phyloP scores from a whole-genome alignment of 73 alveolate species.

The Paramecium primaurelia region DNA sequence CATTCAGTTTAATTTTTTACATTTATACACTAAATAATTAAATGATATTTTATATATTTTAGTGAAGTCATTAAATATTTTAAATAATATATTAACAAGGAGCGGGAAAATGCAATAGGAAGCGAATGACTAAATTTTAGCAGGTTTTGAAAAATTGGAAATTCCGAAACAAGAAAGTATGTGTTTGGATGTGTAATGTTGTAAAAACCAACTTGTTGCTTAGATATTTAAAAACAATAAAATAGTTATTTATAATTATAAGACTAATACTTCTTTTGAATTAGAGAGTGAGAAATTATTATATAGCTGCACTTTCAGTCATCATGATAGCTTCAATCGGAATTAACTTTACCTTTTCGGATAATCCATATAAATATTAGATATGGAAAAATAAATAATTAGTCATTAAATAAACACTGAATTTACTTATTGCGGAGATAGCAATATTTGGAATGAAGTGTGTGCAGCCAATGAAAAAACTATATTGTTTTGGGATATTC shows the following conservation, averaged over 20 bases:
- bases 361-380: background rate
- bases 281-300: background rate
- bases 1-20: background rate
- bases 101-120: background rate
- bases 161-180: background rate
- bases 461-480: constrained; percentile 43
- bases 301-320: background rate
- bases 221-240: background rate
- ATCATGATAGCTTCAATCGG: background rate
- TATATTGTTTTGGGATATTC: constrained; percentile 3
- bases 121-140: background rate
- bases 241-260: background rate
- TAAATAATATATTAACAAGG: background rate
- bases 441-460: constrained; percentile 31
- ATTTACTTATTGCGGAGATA: background rate
- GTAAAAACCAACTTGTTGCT: background rate
- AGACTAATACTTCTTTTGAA: background rate
- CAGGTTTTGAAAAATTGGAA: background rate
- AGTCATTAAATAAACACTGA: background rate
- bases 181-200: background rate
- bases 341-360: background rate
- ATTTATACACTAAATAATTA: background rate
- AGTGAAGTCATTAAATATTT: background rate
- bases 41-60: background rate
- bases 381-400: constrained; percentile 11